phyloP scores from a whole-genome alignment of 2,329 filamentous ascomycete genomes.

The Tricladium varicosporioides region DNA sequence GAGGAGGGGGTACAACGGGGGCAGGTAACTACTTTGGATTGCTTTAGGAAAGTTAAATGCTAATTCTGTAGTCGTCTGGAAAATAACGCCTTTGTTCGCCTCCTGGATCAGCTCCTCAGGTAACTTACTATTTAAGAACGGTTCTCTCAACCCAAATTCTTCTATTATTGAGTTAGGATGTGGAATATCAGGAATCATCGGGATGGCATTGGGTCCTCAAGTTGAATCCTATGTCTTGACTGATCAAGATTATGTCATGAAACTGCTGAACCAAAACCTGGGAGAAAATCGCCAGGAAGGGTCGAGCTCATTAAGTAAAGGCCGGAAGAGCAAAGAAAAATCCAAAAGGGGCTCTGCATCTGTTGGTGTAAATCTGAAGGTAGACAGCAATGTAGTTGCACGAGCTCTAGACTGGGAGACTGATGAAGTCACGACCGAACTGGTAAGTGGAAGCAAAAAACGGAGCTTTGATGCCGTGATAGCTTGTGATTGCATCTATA shows the following conservation, averaged over 20 bases:
- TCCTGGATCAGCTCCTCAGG: constrained; percentile 67
- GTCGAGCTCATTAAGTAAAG: constrained; percentile 14
- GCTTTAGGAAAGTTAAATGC: constrained; percentile 7
- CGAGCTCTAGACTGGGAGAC: constrained; percentile 80
- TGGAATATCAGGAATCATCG: constrained; percentile 80
- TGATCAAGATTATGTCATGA: constrained; percentile 83
- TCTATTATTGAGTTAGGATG: constrained; percentile 80
- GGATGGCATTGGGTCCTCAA: constrained; percentile 61
- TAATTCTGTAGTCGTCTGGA: constrained; percentile 72
- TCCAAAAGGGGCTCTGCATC: constrained; percentile 15
- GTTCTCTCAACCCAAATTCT: constrained; percentile 53
- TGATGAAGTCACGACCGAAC: constrained; percentile 48
- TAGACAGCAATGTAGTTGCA: constrained; percentile 48
- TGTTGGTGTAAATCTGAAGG: neutral
- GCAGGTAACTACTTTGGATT: constrained; percentile 47
- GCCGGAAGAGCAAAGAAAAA: constrained; percentile 25
- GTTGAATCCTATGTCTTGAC: constrained; percentile 71
- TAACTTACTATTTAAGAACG: constrained; percentile 61
- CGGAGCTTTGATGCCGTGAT: constrained; percentile 69
- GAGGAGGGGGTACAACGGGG: constrained; percentile 71
- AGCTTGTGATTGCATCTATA: constrained; percentile 94
- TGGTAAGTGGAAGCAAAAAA: constrained; percentile 26
- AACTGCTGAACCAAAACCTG: constrained; percentile 74
- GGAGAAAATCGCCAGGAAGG: constrained; percentile 49
- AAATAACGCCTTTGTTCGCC: constrained; percentile 80